Base-by-base conservation (phyloP, 139 green algal genomes). In the Haematococcus lacustris region DNA sequence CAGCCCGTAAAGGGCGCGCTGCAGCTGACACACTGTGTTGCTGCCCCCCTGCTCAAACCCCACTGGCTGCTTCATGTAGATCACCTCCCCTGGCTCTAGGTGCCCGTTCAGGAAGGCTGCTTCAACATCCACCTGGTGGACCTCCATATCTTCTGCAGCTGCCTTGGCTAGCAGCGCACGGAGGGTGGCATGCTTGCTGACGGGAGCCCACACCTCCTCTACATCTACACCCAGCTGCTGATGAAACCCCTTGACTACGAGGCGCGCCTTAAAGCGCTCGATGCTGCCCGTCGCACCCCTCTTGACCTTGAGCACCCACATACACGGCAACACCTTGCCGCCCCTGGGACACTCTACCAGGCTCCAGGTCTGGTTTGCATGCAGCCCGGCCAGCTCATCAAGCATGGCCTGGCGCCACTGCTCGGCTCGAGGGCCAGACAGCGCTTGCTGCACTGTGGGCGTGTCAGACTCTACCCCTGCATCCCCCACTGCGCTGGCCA, bases 71-170 rank as follows among this genome's bases (percentile, higher is more conserved):
- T 67, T 23, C 43, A 84, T 67, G 51, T 78, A 86, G 1, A 84
- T 62, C 38, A 59, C 37, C 51, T 85, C 75, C n/a, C n/a, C n/a
- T n/a, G n/a, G n/a, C n/a, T 71, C 70, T 30, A 85, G 53, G 37
- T 82, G 61, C 7, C 83, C 77, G n/a, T 91, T 79, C 3, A 88
- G 69, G 73, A 87, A 88, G 1, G 86, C 86, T 2, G 86, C 88
- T 43, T 84, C 82, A 17, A 88, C 76, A 65, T 90, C 82, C 1
- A 90, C 23, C 28, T 88, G 76, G 3, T 80, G 51, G 0, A 88
- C n/a, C 53, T 86, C 78, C 51, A 85, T 32, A 37, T 82, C 75
- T 21, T 80, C 0, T 1, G 51, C 69, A 17, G 78, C 73, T 26
- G 39, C 74, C 5, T 75, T 32, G 1, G 80, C 47, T n/a, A 86